phyloP scores from a whole-genome alignment of 345 rosid species.

The Arabidopsis thaliana region DNA sequence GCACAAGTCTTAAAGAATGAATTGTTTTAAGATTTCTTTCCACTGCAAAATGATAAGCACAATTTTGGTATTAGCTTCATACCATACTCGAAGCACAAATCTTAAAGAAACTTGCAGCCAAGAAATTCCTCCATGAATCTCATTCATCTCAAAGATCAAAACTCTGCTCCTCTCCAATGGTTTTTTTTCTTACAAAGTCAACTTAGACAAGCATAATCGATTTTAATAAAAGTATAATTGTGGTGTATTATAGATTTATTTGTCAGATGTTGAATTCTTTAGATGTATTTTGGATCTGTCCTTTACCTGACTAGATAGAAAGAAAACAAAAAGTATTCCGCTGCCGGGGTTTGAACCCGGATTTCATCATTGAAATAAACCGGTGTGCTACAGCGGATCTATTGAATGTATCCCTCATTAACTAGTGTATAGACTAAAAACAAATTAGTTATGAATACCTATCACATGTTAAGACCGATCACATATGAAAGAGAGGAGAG shows the following conservation, averaged over 20 bases:
- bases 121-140: slow-evolving; percentile 54
- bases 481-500: background rate
- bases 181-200: background rate
- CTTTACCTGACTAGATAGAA: background rate
- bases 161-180: too few relatives aligned
- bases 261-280: too few relatives aligned
- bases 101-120: slow-evolving; percentile 87
- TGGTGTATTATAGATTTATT: too few relatives aligned
- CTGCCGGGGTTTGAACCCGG: background rate
- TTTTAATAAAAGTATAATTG: too few relatives aligned
- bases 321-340: background rate
- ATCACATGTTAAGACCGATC: background rate
- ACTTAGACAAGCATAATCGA: background rate
- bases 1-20: too few relatives aligned
- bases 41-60: slow-evolving; percentile 15
- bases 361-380: slow-evolving; percentile 6
- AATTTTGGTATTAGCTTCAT: slow-evolving; percentile 30
- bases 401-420: background rate
- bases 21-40: background rate
- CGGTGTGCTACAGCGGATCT: slow-evolving; percentile 1
- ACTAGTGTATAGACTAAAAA: background rate
- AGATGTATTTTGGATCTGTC: background rate
- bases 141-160: slow-evolving; percentile 51
- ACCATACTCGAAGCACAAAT: slow-evolving; percentile 75
- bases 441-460: background rate